Conservation (phyloP, 1,139 yeast genomes). For the Sugiyamaella novakii region DNA sequence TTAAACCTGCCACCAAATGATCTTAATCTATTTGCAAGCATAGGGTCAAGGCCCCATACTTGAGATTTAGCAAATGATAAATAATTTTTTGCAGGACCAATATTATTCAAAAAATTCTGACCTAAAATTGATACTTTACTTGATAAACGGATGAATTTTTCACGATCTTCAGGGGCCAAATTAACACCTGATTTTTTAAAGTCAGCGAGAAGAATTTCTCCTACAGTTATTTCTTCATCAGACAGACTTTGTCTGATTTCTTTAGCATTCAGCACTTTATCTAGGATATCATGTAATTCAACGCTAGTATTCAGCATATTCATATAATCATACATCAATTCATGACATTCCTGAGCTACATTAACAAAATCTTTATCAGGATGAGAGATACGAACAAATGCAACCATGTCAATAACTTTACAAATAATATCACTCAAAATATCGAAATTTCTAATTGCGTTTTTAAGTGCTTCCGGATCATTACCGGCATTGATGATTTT, state of each 20-base stretch:
- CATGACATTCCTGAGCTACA: slow-evolving; percentile 89
- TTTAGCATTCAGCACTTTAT: slow-evolving; percentile 54
- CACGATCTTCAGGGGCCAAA: slow-evolving; percentile 65
- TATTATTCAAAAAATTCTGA: slow-evolving; percentile 69
- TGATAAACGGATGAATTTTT: slow-evolving; percentile 73
- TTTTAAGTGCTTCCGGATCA: slow-evolving; percentile 53
- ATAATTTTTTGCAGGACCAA: slow-evolving; percentile 43
- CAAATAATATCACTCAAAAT: slow-evolving; percentile 86
- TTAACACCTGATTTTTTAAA: slow-evolving; percentile 90
- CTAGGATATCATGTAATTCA: slow-evolving; percentile 63
- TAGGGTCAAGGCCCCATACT: slow-evolving; percentile 45
- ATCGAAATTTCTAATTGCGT: slow-evolving; percentile 70
- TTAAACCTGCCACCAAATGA: slow-evolving; percentile 41
- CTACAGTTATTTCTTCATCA: slow-evolving; percentile 80
- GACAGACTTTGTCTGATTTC: slow-evolving; percentile 49
- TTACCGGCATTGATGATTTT: slow-evolving; percentile 48
- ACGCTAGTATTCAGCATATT: slow-evolving; percentile 85
- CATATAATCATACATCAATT: slow-evolving; percentile 90
- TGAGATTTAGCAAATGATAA: slow-evolving; percentile 41
- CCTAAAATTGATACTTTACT: slow-evolving; percentile 82
- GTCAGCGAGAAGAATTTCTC: slow-evolving; percentile 75
- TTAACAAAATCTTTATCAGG: slow-evolving; percentile 70
- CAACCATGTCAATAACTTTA: slow-evolving; percentile 91
- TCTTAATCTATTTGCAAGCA: slow-evolving; percentile 35
- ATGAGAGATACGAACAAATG: slow-evolving; percentile 85